Percentiles rank a stretch among this genome's conserved stretches.
Conservation (phyloP, 208 protist species). For the Wallacemonas rigidus region DNA sequence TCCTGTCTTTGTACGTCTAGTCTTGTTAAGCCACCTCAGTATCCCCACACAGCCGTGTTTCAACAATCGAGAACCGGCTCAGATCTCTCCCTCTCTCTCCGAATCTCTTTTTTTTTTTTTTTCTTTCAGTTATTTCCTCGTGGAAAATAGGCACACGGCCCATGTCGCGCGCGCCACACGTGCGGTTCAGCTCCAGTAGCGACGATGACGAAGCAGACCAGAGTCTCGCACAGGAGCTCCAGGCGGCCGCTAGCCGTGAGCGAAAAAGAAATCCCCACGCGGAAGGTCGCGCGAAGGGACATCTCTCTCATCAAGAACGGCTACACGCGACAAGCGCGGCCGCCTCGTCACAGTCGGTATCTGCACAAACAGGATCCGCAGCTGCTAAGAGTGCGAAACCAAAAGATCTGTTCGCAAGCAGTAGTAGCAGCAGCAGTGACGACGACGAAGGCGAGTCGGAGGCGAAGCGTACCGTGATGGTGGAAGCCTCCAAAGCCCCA, state of each 20-base stretch:
- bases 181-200: conserved; percentile 25
- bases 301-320: conserved; percentile 15
- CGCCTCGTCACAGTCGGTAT: not conserved
- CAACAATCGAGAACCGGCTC: no score
- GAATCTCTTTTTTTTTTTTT: conserved; percentile 18
- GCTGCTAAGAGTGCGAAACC: conserved; percentile 2
- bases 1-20: no score
- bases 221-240: conserved; percentile 54
- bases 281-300: conserved; percentile 48
- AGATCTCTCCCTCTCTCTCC: no score
- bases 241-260: conserved; percentile 44
- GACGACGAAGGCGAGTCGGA: conserved; percentile 11
- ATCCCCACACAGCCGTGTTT: no score
- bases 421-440: conserved; percentile 24
- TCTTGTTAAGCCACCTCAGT: no score
- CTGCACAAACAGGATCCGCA: no score
- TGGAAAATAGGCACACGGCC: not conserved
- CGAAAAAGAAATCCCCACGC: conserved; percentile 72
- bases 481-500: not conserved
- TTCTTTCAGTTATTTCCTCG: conserved; percentile 9
- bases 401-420: conserved; percentile 37
- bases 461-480: not conserved
- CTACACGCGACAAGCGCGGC: not conserved
- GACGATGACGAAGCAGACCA: conserved; percentile 36
- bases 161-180: not conserved